These are phyloP conservation scores for Ustilago crameri DNA, from an alignment of 1,284 basidiomycete genomes.

Conservation along the genomic window DNA sequence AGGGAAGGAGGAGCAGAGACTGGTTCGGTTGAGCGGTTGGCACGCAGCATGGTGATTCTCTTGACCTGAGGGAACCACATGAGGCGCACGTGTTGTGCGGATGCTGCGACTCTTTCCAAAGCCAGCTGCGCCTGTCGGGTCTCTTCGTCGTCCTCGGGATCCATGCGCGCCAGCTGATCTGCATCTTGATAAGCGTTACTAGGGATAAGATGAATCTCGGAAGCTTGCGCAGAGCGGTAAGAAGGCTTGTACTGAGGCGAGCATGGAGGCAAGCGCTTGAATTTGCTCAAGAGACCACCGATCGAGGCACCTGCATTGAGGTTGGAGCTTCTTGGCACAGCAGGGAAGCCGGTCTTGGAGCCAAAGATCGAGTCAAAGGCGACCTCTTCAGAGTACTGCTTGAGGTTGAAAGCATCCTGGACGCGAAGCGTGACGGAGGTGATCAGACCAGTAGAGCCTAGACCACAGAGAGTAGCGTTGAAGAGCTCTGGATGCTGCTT, in stretches of 20 bases:
- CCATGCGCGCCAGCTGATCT: conserved; percentile 26
- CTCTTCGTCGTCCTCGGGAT: conserved; percentile 53
- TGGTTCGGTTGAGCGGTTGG: conserved; percentile 77
- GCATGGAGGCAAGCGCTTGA: conserved; percentile 47
- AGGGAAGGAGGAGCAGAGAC: conserved; percentile 22
- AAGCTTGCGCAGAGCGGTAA: conserved; percentile 18
- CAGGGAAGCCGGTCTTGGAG: conserved; percentile 68
- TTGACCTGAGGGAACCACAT: conserved; percentile 94
- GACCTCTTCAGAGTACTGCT: conserved; percentile 79
- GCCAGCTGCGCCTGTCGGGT: conserved; percentile 72
- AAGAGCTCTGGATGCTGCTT: conserved; percentile 80
- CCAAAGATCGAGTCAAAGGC: conserved; percentile 73
- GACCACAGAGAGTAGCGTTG: conserved; percentile 88
- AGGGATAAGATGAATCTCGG: conserved; percentile 45
- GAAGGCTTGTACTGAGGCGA: conserved; percentile 32
- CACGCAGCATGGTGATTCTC: conserved; percentile 78
- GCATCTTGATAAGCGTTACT: conserved; percentile 15
- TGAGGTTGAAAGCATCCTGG: conserved; percentile 83
- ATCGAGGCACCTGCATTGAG: conserved; percentile 32
- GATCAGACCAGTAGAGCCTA: conserved; percentile 93
- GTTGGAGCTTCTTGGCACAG: conserved; percentile 14
- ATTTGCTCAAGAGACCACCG: conserved; percentile 53
- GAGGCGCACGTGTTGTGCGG: conserved; percentile 85
- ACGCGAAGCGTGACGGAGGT: conserved; percentile 81
- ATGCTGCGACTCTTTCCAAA: conserved; percentile 67